These are phyloP conservation scores for Withania somnifera DNA, from an alignment of 305 asterid species.

Conservation along the genomic window DNA sequence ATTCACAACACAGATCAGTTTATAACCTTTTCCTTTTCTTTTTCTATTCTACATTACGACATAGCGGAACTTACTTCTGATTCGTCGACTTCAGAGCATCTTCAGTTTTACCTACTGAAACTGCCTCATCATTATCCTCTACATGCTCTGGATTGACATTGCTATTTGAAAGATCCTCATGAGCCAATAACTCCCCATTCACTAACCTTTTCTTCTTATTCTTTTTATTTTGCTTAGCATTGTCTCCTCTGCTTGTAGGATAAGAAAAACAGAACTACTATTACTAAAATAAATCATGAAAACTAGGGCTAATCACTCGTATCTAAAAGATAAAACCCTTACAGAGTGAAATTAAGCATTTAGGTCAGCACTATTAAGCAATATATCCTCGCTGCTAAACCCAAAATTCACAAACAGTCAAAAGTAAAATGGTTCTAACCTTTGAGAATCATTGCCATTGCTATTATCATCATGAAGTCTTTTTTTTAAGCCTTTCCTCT, in stretches of 20 bases:
- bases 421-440: slow-evolving; percentile 24
- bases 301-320: too few species aligned
- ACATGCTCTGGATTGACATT: not conserved
- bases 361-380: not conserved
- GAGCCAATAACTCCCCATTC: slow-evolving; percentile 23
- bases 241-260: slow-evolving; percentile 9
- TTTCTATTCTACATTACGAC: not conserved
- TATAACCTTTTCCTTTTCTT: not conserved
- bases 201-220: slow-evolving; percentile 48
- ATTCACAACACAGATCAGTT: not conserved
- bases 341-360: not conserved
- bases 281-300: not conserved
- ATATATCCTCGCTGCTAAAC: not conserved
- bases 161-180: slow-evolving; percentile 14
- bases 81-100: slow-evolving; percentile 28
- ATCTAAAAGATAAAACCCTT: not conserved
- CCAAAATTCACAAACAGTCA: not conserved
- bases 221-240: slow-evolving; percentile 39
- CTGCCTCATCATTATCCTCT: slow-evolving; percentile 19
- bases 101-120: slow-evolving; percentile 27
- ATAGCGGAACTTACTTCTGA: slow-evolving; percentile 39
- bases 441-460: slow-evolving; percentile 27
- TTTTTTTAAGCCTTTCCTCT: slow-evolving; percentile 27
- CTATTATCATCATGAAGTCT: slow-evolving; percentile 40
- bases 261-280: not conserved